phyloP scores from a whole-genome alignment of 257 asterid species.

The Solanum commersonii region DNA sequence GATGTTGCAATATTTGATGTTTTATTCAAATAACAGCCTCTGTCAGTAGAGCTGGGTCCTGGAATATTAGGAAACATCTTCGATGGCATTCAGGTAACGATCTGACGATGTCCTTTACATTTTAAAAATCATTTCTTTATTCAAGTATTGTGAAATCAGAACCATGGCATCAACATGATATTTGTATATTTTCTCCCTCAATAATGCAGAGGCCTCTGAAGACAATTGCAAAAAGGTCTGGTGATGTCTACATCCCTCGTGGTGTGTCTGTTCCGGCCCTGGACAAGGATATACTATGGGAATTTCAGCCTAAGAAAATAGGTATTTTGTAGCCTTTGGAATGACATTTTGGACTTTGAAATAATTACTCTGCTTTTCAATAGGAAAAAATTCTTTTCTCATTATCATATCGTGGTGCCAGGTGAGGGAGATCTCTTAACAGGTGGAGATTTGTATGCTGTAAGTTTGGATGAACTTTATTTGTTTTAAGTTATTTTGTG shows the following conservation, averaged over 20 bases:
- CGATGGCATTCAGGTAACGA: conserved; percentile 89
- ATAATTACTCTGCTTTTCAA: not conserved
- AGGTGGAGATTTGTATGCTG: conserved; percentile 94
- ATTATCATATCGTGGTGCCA: conserved; percentile 19
- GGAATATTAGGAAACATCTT: conserved; percentile 94
- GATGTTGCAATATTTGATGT: not conserved
- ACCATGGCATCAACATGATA: not conserved
- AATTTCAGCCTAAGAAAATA: conserved; percentile 83
- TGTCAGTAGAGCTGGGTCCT: conserved; percentile 95
- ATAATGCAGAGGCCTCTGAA: conserved; percentile 87
- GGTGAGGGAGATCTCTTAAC: conserved; percentile 96
- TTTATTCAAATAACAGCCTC: conserved; percentile 46
- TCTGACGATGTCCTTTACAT: not conserved
- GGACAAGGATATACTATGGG: conserved; percentile 95
- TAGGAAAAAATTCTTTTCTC: not conserved
- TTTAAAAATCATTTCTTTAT: not conserved
- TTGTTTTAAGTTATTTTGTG: not conserved
- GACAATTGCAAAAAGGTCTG: conserved; percentile 88
- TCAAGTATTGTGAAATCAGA: not conserved
- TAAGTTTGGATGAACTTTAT: conserved; percentile 29
- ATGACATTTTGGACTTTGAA: not conserved
- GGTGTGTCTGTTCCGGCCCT: conserved; percentile 98
- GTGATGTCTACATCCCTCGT: conserved; percentile 99
- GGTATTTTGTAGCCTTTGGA: conserved; percentile 24
- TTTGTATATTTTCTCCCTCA: not conserved